A percentile compares a stretch with the other conserved stretches of the same genome.
Evolutionary conservation across 805 yeast species (phyloP).

Genomic region (Yarrowia divulgata): DNA sequence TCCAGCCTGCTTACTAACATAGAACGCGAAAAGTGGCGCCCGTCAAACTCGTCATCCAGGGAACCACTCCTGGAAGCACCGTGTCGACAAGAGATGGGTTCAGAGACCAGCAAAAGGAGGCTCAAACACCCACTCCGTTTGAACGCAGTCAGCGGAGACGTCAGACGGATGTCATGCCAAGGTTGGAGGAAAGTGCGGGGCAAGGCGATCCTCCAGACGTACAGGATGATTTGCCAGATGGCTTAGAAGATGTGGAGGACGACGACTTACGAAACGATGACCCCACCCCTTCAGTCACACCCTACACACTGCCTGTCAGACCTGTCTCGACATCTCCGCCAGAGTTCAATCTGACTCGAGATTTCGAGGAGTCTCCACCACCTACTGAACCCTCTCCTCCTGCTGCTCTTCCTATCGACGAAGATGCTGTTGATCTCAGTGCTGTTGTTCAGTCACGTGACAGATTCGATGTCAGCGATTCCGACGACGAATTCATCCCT

Average conservation of each 20-base stretch:
- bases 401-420: background rate
- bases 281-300: background rate
- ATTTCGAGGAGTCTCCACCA: background rate
- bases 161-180: background rate
- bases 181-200: no score
- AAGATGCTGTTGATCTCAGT: constrained; percentile 2
- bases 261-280: no score
- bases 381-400: background rate
- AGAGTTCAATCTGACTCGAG: constrained; percentile 13
- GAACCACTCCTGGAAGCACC: constrained; percentile 16
- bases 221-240: background rate
- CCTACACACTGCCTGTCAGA: background rate
- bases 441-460: background rate
- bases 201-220: no score
- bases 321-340: constrained; percentile 2
- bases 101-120: constrained; percentile 7
- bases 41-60: constrained; percentile 18
- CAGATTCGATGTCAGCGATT: background rate
- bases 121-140: constrained; percentile 17
- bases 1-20: background rate
- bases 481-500: constrained; percentile 17
- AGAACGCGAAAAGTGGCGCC: constrained; percentile 37
- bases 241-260: background rate
- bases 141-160: background rate
- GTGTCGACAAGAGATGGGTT: background rate